Evolutionary conservation across 192 early-diverging fungal genomes (phyloP).

Genomic region (Podila clonocystis): DNA sequence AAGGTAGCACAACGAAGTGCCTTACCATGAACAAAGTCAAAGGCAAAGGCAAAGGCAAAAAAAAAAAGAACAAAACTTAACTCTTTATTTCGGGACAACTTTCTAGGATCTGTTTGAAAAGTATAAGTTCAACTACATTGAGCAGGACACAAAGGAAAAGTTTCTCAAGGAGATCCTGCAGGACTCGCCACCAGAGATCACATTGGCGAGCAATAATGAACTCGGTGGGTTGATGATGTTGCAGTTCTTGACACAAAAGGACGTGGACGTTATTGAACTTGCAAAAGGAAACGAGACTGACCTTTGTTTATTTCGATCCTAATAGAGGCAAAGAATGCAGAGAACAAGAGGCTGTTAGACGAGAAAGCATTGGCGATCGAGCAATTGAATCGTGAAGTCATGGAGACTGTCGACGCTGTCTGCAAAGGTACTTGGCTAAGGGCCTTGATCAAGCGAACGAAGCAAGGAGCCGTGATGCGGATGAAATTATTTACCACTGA

Average conservation of each 20-base stretch:
- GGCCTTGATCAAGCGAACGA: no score
- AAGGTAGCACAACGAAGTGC: conserved; percentile 1
- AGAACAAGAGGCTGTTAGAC: background rate
- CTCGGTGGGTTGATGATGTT: conserved; percentile 8
- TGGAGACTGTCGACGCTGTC: background rate
- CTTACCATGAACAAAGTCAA: background rate
- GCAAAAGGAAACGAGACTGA: background rate
- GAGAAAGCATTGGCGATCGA: background rate
- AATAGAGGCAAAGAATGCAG: background rate
- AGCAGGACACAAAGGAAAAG: conserved; percentile 37
- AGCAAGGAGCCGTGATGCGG: background rate
- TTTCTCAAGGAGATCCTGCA: conserved; percentile 21
- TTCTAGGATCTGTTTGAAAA: conserved; percentile 42
- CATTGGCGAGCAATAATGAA: conserved; percentile 18
- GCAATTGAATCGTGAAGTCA: background rate
- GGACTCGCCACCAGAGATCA: conserved; percentile 31
- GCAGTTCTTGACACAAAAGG: background rate
- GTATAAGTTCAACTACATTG: conserved; percentile 25
- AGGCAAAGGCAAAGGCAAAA: background rate
- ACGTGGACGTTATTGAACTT: no score
- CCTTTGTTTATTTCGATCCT: background rate
- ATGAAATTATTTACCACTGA: background rate
- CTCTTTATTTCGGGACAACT: background rate
- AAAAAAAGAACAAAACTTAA: background rate
- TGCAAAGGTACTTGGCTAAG: background rate